Conservation (phyloP, 257 asterid genomes). For the Voacanga thouarsii region DNA sequence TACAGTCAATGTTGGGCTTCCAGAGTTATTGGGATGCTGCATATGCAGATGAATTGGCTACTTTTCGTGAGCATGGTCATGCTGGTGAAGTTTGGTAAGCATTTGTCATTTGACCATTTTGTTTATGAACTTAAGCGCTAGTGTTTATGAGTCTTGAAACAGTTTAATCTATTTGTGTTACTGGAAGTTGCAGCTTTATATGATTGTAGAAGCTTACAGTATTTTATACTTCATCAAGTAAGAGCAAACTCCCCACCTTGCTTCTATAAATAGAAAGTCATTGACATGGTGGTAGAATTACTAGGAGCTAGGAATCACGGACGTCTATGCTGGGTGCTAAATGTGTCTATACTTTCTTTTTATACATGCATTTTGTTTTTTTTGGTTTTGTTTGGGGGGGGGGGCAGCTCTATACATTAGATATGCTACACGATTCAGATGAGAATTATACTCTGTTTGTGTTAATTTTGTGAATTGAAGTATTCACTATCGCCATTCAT, state of each 20-base stretch:
- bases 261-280: background rate
- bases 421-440: background rate
- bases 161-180: background rate
- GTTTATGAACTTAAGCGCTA: background rate
- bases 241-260: background rate
- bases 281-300: background rate
- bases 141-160: background rate
- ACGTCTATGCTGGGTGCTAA: background rate
- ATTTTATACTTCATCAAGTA: background rate
- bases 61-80: conserved; percentile 92
- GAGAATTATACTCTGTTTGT: background rate
- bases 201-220: background rate
- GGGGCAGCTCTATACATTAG: background rate
- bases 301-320: background rate
- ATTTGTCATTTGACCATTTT: background rate
- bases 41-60: conserved; percentile 82
- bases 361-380: too few species aligned
- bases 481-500: background rate
- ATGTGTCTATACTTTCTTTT: background rate
- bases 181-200: background rate
- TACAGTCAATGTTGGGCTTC: conserved; percentile 80
- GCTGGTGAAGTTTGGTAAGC: conserved; percentile 93
- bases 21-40: conserved; percentile 97
- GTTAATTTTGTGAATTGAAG: background rate
- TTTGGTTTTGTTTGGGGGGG: background rate